Evolutionary conservation across 345 rosid genomes (phyloP).

Genomic region (Sonneratia alba): DNA sequence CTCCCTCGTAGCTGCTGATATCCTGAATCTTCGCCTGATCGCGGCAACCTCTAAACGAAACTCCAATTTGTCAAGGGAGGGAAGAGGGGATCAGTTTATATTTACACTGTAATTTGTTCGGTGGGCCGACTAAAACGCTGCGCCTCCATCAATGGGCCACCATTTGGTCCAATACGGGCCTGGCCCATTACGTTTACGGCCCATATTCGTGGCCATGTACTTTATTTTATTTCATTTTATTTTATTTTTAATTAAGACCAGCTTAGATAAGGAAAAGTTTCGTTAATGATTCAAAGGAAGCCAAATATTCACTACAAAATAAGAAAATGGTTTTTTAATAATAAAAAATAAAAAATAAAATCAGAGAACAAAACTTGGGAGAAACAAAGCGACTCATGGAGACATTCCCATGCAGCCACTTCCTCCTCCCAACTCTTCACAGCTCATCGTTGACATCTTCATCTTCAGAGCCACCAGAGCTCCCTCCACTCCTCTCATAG

Average conservation of each 20-base stretch:
- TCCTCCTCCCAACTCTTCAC: constrained; percentile 10
- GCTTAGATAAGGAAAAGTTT: no score
- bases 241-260: no score
- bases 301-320: no score
- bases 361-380: neutral
- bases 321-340: no score
- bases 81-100: no score
- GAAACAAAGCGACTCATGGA: no score
- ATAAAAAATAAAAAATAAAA: neutral
- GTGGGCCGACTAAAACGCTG: neutral
- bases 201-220: neutral
- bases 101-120: no score
- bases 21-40: neutral
- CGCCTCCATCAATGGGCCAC: neutral
- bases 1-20: neutral
- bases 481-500: constrained; percentile 29
- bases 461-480: constrained; percentile 18
- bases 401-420: neutral
- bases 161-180: no score
- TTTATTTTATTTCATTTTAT: no score
- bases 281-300: no score
- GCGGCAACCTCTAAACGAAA: neutral
- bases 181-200: neutral
- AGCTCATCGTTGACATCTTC: constrained; percentile 39
- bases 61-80: neutral